Evolutionary conservation across 2,329 filamentous ascomycete genomes (phyloP).

Genomic region (Apiospora kogelbergensis): DNA sequence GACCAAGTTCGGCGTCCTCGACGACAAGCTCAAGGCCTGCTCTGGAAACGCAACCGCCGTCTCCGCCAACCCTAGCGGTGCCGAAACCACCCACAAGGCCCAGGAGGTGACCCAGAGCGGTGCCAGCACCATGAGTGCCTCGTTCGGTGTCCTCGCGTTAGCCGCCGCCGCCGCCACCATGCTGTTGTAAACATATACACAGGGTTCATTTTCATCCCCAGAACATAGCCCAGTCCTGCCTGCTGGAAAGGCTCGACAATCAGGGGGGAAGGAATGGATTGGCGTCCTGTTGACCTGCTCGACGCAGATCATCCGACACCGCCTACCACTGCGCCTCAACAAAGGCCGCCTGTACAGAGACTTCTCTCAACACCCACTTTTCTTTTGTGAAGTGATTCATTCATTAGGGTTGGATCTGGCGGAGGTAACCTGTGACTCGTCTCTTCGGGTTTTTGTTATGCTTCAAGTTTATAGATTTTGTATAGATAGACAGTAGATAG

Average conservation of each 20-base stretch:
- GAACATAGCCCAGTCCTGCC: background rate
- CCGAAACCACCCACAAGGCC: background rate
- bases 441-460: background rate
- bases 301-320: background rate
- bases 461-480: background rate
- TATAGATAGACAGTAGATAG: background rate
- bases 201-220: background rate
- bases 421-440: background rate
- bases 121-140: background rate
- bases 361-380: conserved; percentile 5
- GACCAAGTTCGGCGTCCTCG: background rate
- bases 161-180: background rate
- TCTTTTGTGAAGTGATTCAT: conserved; percentile 4
- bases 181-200: background rate
- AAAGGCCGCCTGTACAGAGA: background rate
- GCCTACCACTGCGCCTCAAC: background rate
- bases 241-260: background rate
- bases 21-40: background rate
- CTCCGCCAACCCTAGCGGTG: background rate
- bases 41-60: background rate
- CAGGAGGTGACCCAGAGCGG: background rate
- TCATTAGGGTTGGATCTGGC: background rate
- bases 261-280: background rate
- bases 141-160: background rate
- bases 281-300: background rate